Evolutionary conservation across 2,329 filamentous ascomycete genomes (phyloP).

Genomic region (Pestalotiopsis sp.): DNA sequence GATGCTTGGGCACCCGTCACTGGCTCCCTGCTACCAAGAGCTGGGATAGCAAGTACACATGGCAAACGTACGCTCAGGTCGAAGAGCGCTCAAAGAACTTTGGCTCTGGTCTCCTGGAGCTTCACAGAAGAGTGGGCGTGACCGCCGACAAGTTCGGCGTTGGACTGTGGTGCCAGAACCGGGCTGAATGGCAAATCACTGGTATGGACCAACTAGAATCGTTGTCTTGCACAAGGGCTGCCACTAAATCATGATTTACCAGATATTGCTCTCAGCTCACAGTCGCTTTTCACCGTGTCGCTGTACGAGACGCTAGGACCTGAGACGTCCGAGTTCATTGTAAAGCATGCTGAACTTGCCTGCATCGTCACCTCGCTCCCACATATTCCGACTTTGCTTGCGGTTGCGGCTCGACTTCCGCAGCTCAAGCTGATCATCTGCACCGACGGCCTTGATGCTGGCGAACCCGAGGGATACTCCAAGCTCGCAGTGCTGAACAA

Average conservation of each 20-base stretch:
- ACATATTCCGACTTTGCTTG: slow-evolving; percentile 79
- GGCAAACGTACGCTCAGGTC: slow-evolving; percentile 82
- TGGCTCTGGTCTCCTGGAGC: slow-evolving; percentile 79
- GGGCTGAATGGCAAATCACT: slow-evolving; percentile 85
- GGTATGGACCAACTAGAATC: slow-evolving; percentile 44
- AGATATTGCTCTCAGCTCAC: slow-evolving; percentile 87
- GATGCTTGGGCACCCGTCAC: slow-evolving; percentile 76
- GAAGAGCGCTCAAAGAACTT: slow-evolving; percentile 78
- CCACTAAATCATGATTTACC: slow-evolving; percentile 14
- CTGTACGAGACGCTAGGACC: slow-evolving; percentile 95
- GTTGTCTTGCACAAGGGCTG: neutral
- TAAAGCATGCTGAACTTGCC: slow-evolving; percentile 80
- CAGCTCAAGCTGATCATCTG: slow-evolving; percentile 84
- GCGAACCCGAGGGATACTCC: slow-evolving; percentile 74
- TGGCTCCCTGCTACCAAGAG: slow-evolving; percentile 75
- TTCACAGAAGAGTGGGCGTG: slow-evolving; percentile 74
- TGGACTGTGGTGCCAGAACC: slow-evolving; percentile 84
- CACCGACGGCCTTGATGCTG: slow-evolving; percentile 78
- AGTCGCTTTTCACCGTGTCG: slow-evolving; percentile 85
- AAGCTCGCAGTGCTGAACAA: slow-evolving; percentile 78
- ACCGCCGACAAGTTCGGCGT: slow-evolving; percentile 68
- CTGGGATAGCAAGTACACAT: slow-evolving; percentile 74
- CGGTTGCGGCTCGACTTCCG: slow-evolving; percentile 75
- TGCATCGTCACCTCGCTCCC: slow-evolving; percentile 78
- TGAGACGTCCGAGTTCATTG: slow-evolving; percentile 90